A percentile compares a stretch with the other conserved stretches of the same genome.
Evolutionary conservation across 2,329 filamentous ascomycete genomes (phyloP).

Genomic region (Phyllosticta citribraziliensis): DNA sequence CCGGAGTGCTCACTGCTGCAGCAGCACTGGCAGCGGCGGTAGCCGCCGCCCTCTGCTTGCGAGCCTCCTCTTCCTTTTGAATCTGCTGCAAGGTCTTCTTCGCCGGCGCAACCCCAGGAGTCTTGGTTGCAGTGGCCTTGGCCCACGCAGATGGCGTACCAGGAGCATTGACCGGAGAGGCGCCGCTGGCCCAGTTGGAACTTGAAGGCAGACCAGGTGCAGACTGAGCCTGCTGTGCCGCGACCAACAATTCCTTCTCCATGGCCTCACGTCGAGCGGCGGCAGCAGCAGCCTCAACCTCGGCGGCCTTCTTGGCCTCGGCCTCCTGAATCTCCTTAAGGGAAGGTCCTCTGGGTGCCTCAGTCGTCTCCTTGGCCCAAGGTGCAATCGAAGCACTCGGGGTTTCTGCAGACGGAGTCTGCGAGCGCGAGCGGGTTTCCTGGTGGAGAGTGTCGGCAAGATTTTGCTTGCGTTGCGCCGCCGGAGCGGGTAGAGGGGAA

Average conservation of each 20-base stretch:
- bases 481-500: slow-evolving; percentile 79
- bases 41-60: slow-evolving; percentile 64
- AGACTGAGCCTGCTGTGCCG: slow-evolving; percentile 50
- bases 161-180: slow-evolving; percentile 58
- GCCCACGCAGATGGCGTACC: slow-evolving; percentile 49
- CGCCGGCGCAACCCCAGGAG: slow-evolving; percentile 31
- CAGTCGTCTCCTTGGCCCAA: slow-evolving; percentile 78
- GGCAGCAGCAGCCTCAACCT: slow-evolving; percentile 71
- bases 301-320: slow-evolving; percentile 85
- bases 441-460: slow-evolving; percentile 63
- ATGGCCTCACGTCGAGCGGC: slow-evolving; percentile 66
- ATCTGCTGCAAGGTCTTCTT: slow-evolving; percentile 96
- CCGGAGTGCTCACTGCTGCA: slow-evolving; percentile 28
- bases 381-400: slow-evolving; percentile 70
- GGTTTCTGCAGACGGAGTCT: slow-evolving; percentile 60
- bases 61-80: slow-evolving; percentile 86
- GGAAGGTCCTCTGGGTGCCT: slow-evolving; percentile 73
- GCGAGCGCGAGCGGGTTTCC: slow-evolving; percentile 62
- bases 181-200: slow-evolving; percentile 75
- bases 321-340: slow-evolving; percentile 94
- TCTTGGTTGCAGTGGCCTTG: slow-evolving; percentile 44
- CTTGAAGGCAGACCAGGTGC: slow-evolving; percentile 74
- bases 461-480: slow-evolving; percentile 77
- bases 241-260: slow-evolving; percentile 65
- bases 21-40: slow-evolving; percentile 38